Evolutionary conservation across 805 yeast genomes (phyloP).

Genomic region (Schizosaccharomyces osmophilus): DNA sequence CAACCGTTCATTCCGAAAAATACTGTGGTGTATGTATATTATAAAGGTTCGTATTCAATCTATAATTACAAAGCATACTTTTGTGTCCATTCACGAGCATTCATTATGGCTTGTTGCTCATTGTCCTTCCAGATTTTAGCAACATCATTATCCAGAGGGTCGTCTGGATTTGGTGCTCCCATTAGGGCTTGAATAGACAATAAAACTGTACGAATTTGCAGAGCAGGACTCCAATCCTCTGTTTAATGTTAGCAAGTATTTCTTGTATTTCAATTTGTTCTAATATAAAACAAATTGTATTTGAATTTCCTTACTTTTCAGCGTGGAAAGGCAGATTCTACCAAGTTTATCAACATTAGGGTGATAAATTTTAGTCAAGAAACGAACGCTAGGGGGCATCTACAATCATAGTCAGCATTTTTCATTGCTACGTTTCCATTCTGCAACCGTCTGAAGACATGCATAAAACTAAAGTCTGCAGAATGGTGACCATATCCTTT

Average conservation of each 20-base stretch:
- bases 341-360: conserved; percentile 92
- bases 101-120: conserved; percentile 52
- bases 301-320: conserved; percentile 26
- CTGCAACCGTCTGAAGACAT: not conserved
- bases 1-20: no score
- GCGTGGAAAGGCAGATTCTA: conserved; percentile 80
- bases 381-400: conserved; percentile 92
- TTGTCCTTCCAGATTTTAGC: conserved; percentile 90
- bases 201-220: conserved; percentile 78
- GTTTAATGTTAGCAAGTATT: not conserved
- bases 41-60: not conserved
- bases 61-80: conserved; percentile 22
- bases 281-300: not conserved
- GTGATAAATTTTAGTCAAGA: conserved; percentile 80
- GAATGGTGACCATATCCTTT: not conserved
- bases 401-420: conserved; percentile 12
- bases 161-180: conserved; percentile 95
- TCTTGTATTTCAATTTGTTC: no score
- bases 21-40: no score
- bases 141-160: conserved; percentile 91
- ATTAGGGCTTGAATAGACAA: conserved; percentile 78
- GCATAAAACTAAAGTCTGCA: not conserved
- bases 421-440: not conserved
- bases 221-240: conserved; percentile 92
- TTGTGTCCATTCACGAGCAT: conserved; percentile 39